phyloP scores from a whole-genome alignment of 2,329 filamentous ascomycete species.

The Trichoderma sp. region DNA sequence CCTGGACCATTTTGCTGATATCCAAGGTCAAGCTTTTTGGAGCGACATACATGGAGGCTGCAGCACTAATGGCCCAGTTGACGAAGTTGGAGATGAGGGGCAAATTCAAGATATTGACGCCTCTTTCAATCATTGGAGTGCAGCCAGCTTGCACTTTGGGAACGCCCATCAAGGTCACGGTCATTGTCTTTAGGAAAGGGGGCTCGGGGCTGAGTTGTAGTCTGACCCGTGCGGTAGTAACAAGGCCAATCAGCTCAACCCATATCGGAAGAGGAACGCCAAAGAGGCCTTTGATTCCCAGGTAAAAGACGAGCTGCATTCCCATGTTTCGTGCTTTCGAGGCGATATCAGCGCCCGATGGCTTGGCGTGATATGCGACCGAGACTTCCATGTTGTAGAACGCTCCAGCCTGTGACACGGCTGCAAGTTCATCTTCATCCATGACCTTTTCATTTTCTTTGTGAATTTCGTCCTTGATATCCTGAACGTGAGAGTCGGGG shows the following conservation, averaged over 20 bases:
- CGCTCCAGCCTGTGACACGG: constrained; percentile 84
- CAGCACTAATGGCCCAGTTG: constrained; percentile 87
- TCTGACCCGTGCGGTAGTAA: constrained; percentile 79
- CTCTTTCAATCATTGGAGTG: constrained; percentile 86
- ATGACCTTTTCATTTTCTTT: constrained; percentile 76
- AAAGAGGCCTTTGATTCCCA: constrained; percentile 84
- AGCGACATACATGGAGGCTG: constrained; percentile 86
- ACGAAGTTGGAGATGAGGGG: constrained; percentile 95
- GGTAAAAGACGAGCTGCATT: constrained; percentile 92
- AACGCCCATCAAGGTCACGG: constrained; percentile 90
- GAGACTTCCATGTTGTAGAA: constrained; percentile 92
- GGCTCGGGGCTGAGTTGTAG: constrained; percentile 85
- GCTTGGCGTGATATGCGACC: constrained; percentile 86
- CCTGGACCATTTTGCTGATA: constrained; percentile 83
- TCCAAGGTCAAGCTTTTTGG: constrained; percentile 94
- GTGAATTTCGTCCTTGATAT: constrained; percentile 78
- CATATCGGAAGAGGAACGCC: constrained; percentile 83
- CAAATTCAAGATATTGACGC: constrained; percentile 86
- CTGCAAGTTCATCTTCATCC: constrained; percentile 81
- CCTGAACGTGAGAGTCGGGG: constrained; percentile 71
- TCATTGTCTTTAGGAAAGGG: constrained; percentile 87
- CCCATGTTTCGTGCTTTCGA: constrained; percentile 93
- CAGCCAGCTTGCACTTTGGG: constrained; percentile 88
- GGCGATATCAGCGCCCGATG: constrained; percentile 64
- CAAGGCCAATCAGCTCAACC: constrained; percentile 86